Evolutionary conservation across 2,329 filamentous ascomycete genomes (phyloP).

Genomic region (Scolecobasidium constrictum): DNA sequence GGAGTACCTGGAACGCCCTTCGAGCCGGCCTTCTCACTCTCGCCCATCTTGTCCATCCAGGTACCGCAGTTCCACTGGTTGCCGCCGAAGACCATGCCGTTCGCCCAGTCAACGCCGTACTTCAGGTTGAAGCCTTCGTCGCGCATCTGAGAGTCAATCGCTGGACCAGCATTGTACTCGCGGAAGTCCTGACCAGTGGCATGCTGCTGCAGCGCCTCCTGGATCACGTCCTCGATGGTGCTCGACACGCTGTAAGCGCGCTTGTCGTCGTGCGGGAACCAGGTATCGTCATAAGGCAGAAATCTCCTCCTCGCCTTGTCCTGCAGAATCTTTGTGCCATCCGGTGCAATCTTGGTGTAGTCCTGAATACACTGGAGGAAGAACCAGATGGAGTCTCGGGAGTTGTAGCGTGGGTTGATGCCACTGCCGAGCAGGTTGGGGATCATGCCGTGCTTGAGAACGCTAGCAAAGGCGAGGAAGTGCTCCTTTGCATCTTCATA

Average conservation of each 20-base stretch:
- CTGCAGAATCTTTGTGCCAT: conserved; percentile 62
- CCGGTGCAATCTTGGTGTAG: conserved; percentile 70
- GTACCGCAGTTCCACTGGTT: conserved; percentile 94
- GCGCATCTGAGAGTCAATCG: conserved; percentile 87
- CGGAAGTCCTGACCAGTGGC: conserved; percentile 83
- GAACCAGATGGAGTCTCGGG: conserved; percentile 95
- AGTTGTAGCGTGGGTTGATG: conserved; percentile 83
- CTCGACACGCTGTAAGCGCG: conserved; percentile 79
- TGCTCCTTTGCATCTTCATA: conserved; percentile 87
- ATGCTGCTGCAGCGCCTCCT: conserved; percentile 87
- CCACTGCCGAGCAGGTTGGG: conserved; percentile 86
- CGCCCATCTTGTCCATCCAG: conserved; percentile 99
- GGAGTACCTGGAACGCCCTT: conserved; percentile 96
- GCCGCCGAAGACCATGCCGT: conserved; percentile 85
- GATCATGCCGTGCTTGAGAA: conserved; percentile 97
- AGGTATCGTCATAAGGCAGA: conserved; percentile 89
- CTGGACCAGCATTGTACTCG: conserved; percentile 84
- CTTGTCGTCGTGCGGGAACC: conserved; percentile 72
- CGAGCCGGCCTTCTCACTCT: conserved; percentile 78
- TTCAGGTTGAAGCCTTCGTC: conserved; percentile 86
- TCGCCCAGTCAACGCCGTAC: conserved; percentile 82
- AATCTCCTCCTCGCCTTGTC: conserved; percentile 76
- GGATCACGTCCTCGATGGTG: conserved; percentile 78
- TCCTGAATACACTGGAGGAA: conserved; percentile 94
- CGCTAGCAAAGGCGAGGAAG: conserved; percentile 87